A percentile compares a stretch with the other conserved stretches of the same genome.
Evolutionary conservation across 805 yeast species (phyloP).

Genomic region (Candida stauntonica): DNA sequence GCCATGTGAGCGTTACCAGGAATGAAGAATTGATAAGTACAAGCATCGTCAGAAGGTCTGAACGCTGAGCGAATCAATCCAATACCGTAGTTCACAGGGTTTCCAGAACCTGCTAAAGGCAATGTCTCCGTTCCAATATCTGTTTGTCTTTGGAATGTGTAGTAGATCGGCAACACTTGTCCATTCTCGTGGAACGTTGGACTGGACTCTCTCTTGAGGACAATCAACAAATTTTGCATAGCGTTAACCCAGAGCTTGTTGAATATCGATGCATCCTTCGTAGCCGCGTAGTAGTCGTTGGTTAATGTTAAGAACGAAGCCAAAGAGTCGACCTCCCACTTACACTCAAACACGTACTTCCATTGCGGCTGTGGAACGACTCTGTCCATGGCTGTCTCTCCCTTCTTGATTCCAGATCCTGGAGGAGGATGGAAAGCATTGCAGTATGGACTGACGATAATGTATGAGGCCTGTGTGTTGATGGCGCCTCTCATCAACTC

Average conservation of each 20-base stretch:
- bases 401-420: constrained; percentile 38
- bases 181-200: constrained; percentile 51
- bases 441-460: constrained; percentile 69
- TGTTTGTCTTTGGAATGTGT: constrained; percentile 71
- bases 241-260: constrained; percentile 56
- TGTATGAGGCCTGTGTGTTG: constrained; percentile 66
- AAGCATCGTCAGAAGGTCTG: constrained; percentile 86
- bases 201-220: constrained; percentile 53
- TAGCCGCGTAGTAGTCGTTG: constrained; percentile 60
- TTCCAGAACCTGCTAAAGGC: constrained; percentile 74
- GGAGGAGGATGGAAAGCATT: constrained; percentile 89
- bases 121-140: constrained; percentile 77
- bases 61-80: constrained; percentile 80
- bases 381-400: constrained; percentile 51
- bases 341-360: constrained; percentile 77
- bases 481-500: constrained; percentile 72
- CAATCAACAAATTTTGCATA: constrained; percentile 42
- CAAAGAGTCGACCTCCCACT: constrained; percentile 81
- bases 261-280: constrained; percentile 44
- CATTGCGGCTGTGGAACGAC: constrained; percentile 73
- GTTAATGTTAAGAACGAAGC: constrained; percentile 77
- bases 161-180: constrained; percentile 42
- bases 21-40: constrained; percentile 71
- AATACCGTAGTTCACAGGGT: constrained; percentile 69
- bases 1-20: constrained; percentile 82